Percentiles rank a stretch among this genome's conserved stretches.
Evolutionary conservation across 2,329 filamentous ascomycete species (phyloP).

Genomic region (Fusarium poae): DNA sequence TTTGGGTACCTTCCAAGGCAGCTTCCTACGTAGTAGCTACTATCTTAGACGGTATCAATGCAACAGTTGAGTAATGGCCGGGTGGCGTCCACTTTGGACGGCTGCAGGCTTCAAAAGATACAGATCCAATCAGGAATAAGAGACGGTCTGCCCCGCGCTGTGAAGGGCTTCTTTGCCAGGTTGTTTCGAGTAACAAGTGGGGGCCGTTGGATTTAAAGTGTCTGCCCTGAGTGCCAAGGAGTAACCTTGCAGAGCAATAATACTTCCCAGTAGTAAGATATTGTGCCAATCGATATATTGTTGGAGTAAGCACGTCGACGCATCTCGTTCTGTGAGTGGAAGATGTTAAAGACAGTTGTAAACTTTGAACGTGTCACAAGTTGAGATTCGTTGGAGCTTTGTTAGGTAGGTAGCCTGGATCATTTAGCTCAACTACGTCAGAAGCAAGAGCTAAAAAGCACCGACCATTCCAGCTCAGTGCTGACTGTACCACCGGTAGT

Average conservation of each 20-base stretch:
- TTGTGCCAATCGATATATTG: not conserved
- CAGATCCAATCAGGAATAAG: conserved; percentile 28
- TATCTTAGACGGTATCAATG: conserved; percentile 8
- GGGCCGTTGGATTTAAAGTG: conserved; percentile 17
- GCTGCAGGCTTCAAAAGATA: conserved; percentile 12
- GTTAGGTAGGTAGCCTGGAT: conserved; percentile 4
- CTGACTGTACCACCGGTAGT: conserved; percentile 17
- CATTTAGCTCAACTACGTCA: conserved; percentile 23
- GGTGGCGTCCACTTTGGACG: conserved; percentile 12
- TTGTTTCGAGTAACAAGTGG: conserved; percentile 24
- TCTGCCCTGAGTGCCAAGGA: conserved; percentile 30
- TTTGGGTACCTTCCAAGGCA: conserved; percentile 36
- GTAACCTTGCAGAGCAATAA: conserved; percentile 10
- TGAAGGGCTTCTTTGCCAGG: conserved; percentile 8
- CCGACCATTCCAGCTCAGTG: conserved; percentile 21
- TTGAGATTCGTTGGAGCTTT: conserved; percentile 7
- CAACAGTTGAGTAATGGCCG: conserved; percentile 28
- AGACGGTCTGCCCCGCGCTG: conserved; percentile 33
- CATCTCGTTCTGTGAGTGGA: not conserved
- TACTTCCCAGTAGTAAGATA: not conserved
- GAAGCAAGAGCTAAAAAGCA: conserved; percentile 20
- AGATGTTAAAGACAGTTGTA: not conserved
- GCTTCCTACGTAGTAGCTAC: conserved; percentile 4
- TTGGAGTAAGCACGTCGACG: not conserved
- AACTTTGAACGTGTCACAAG: conserved; percentile 6